Evolutionary conservation across 2,329 filamentous ascomycete genomes (phyloP).

Genomic region (Fragosphaeria purpurea): DNA sequence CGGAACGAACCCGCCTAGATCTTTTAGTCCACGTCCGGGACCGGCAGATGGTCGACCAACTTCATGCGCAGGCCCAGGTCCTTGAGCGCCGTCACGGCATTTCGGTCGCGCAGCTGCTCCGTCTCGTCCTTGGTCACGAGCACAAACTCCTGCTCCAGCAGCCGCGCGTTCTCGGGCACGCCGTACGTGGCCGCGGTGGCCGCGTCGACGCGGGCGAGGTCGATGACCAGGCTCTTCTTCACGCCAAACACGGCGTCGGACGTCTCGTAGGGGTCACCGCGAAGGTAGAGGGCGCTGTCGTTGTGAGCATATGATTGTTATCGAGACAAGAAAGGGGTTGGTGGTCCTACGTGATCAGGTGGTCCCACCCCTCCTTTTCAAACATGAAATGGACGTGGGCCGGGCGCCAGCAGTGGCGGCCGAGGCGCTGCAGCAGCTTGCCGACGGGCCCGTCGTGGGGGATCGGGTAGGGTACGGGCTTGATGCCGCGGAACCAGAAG

Average conservation of each 20-base stretch:
- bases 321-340: background rate
- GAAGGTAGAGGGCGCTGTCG: constrained; percentile 61
- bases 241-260: constrained; percentile 82
- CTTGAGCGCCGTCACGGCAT: constrained; percentile 55
- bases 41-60: constrained; percentile 65
- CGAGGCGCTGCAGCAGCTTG: constrained; percentile 52
- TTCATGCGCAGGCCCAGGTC: constrained; percentile 59
- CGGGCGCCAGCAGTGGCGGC: constrained; percentile 69
- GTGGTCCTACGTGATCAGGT: constrained; percentile 66
- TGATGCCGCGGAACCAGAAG: constrained; percentile 81
- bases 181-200: constrained; percentile 50
- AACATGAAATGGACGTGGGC: constrained; percentile 88
- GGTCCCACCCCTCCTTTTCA: constrained; percentile 66
- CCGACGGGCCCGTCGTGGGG: constrained; percentile 79
- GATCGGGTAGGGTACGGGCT: constrained; percentile 77
- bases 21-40: constrained; percentile 51
- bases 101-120: constrained; percentile 50
- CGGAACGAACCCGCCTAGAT: too few relatives aligned
- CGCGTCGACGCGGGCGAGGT: constrained; percentile 41
- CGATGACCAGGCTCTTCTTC: constrained; percentile 68
- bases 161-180: constrained; percentile 50
- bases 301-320: background rate
- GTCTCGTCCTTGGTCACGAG: constrained; percentile 64
- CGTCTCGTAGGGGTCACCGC: constrained; percentile 70
- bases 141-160: constrained; percentile 68